Conservation (phyloP, 164 flowering plant genomes). For the Nymphaea colorata region DNA sequence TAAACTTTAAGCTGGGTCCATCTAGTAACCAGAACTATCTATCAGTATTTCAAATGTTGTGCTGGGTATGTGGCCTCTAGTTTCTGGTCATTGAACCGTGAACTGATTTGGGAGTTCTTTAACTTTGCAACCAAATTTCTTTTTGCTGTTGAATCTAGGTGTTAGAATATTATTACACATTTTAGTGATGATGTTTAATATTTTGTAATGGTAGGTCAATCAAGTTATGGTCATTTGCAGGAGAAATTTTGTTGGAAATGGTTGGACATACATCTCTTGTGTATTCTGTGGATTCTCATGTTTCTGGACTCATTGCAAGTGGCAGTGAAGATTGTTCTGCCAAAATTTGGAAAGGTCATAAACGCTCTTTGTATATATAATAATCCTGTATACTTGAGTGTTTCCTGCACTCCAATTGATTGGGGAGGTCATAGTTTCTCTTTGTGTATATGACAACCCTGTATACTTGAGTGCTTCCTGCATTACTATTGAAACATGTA, state of each 20-base stretch:
- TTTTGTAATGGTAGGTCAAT: constrained; percentile 39
- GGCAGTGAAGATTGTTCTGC: constrained; percentile 89
- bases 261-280: constrained; percentile 94
- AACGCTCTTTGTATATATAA: neutral
- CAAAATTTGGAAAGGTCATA: constrained; percentile 93
- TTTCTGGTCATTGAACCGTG: neutral
- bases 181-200: neutral
- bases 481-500: too few species aligned
- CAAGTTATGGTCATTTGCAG: constrained; percentile 83
- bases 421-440: too few species aligned
- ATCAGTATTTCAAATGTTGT: too few species aligned
- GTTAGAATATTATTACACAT: neutral
- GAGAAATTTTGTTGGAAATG: constrained; percentile 86
- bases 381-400: neutral
- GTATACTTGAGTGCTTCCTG: too few species aligned
- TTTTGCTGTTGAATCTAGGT: neutral
- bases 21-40: too few species aligned
- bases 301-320: constrained; percentile 81
- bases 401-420: too few species aligned
- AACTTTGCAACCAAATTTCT: too few species aligned
- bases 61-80: neutral
- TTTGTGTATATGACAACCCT: too few species aligned
- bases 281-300: constrained; percentile 86
- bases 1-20: too few species aligned
- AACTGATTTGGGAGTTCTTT: neutral